Evolutionary conservation across 257 asterid species (phyloP).

Genomic region (Solanum gracilifrons): DNA sequence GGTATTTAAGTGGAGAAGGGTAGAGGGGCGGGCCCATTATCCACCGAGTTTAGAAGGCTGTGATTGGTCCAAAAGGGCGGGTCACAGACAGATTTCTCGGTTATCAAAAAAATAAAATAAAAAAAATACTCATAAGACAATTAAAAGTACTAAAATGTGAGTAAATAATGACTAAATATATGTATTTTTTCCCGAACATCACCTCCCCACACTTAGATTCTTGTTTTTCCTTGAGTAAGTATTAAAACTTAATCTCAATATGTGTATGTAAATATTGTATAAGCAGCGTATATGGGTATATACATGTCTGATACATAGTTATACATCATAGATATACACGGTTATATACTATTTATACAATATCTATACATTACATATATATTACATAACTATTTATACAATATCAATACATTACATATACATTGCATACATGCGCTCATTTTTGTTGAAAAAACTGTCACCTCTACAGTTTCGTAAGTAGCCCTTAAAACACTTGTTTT

Average conservation of each 20-base stretch:
- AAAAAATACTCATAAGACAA: not conserved
- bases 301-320: not conserved
- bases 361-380: not conserved
- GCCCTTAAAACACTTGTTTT: not conserved
- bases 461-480: not conserved
- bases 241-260: not conserved
- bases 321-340: not conserved
- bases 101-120: too few relatives aligned
- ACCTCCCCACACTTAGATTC: not conserved
- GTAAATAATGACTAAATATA: not conserved
- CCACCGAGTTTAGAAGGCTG: too few relatives aligned
- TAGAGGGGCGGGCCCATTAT: too few relatives aligned
- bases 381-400: not conserved
- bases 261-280: not conserved
- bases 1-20: too few relatives aligned
- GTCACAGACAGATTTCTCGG: too few relatives aligned
- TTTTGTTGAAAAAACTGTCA: not conserved
- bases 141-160: not conserved
- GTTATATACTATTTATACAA: not conserved
- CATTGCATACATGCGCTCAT: not conserved
- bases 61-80: too few relatives aligned
- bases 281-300: not conserved
- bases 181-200: not conserved
- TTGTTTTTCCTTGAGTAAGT: not conserved
- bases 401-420: not conserved